Evolutionary conservation across 352 stramenopile genomes (phyloP).

Genomic region (Globisporangium yorkense): DNA sequence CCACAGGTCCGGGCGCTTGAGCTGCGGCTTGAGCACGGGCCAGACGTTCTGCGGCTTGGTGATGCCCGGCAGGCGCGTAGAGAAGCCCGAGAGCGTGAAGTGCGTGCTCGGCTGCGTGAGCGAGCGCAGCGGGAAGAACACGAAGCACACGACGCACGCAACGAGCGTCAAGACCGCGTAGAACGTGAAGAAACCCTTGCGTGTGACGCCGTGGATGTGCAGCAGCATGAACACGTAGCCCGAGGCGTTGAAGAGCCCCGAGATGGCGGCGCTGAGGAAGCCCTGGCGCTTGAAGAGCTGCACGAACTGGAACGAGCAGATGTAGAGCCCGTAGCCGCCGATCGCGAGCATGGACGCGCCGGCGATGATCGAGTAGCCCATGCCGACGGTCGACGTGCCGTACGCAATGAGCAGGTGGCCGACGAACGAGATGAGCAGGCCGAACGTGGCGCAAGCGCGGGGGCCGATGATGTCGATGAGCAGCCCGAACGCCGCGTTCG

Average conservation of each 20-base stretch:
- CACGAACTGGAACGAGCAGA: constrained; percentile 43
- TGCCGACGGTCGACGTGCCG: constrained; percentile 24
- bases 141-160: constrained; percentile 21
- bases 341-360: constrained; percentile 37
- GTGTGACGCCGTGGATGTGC: constrained; percentile 30
- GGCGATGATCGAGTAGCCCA: constrained; percentile 33
- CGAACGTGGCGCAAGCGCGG: constrained; percentile 24
- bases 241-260: constrained; percentile 44
- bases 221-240: constrained; percentile 48
- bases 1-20: constrained; percentile 17
- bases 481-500: constrained; percentile 39
- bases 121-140: constrained; percentile 17
- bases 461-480: constrained; percentile 39
- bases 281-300: constrained; percentile 39
- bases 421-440: constrained; percentile 33
- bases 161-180: constrained; percentile 24
- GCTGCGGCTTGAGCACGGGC: constrained; percentile 15
- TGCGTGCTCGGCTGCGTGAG: constrained; percentile 9
- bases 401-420: constrained; percentile 37
- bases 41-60: constrained; percentile 14
- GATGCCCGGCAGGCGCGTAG: constrained; percentile 11
- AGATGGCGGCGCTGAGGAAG: constrained; percentile 34
- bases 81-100: constrained; percentile 20
- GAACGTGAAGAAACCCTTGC: constrained; percentile 29
- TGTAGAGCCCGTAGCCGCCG: constrained; percentile 38